A percentile compares a stretch with the other conserved stretches of the same genome.
Evolutionary conservation across 345 rosid species (phyloP).

Genomic region (Raphanus raphanistrum): DNA sequence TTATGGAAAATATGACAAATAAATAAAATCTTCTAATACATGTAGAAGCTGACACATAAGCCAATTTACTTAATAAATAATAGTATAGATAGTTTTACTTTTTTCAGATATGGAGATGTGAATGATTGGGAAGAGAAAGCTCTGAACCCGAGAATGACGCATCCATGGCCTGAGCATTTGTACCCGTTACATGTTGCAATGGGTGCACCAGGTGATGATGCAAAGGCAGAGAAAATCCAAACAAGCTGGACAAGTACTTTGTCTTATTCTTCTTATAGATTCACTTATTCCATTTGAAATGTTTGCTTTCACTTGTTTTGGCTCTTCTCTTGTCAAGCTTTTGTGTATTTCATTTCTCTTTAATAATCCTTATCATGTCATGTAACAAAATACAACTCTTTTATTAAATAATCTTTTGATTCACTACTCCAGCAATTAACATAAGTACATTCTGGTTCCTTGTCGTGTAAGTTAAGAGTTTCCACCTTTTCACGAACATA

Average conservation of each 20-base stretch:
- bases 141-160: slow-evolving; percentile 69
- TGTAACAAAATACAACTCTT: neutral
- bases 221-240: slow-evolving; percentile 72
- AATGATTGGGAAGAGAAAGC: slow-evolving; percentile 66
- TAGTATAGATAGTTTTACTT: neutral
- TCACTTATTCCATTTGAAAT: slow-evolving; percentile 41
- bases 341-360: neutral
- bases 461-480: neutral
- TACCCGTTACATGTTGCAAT: slow-evolving; percentile 89
- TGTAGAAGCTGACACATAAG: too few species aligned
- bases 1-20: too few species aligned
- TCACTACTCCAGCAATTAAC: too few species aligned
- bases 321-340: neutral
- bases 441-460: neutral
- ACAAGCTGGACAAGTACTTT: slow-evolving; percentile 75
- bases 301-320: slow-evolving; percentile 5
- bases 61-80: too few species aligned
- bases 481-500: neutral
- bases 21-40: too few species aligned
- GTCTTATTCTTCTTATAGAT: slow-evolving; percentile 81
- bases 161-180: slow-evolving; percentile 89
- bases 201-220: slow-evolving; percentile 76
- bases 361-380: neutral
- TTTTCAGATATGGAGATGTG: slow-evolving; percentile 70
- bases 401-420: too few species aligned